A percentile compares a stretch with the other conserved stretches of the same genome.
Conservation (phyloP, 2,329 filamentous ascomycete species). For the Elsinoe perseae region DNA sequence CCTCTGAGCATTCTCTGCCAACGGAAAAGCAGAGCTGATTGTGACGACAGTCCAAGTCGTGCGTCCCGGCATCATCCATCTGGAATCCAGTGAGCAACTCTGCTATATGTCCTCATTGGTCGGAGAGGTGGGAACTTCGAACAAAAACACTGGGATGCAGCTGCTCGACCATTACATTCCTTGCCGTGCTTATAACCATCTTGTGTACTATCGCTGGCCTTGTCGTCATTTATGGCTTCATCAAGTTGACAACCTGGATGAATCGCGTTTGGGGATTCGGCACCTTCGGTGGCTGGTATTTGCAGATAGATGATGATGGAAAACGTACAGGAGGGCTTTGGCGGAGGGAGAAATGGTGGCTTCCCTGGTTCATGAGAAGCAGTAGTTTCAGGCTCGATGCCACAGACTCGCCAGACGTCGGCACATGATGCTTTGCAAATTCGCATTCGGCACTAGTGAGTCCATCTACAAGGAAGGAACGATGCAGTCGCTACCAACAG, state of each 20-base stretch:
- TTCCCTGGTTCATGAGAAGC: background rate
- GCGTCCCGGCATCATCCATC: slow-evolving; percentile 36
- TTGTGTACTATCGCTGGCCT: slow-evolving; percentile 36
- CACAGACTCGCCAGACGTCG: background rate
- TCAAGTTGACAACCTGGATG: slow-evolving; percentile 18
- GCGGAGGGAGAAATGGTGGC: slow-evolving; percentile 7
- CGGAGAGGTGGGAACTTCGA: slow-evolving; percentile 41
- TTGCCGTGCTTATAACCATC: slow-evolving; percentile 38
- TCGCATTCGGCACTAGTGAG: background rate
- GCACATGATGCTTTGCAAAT: background rate
- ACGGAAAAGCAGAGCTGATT: background rate
- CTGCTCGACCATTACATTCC: slow-evolving; percentile 40
- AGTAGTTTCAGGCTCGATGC: background rate
- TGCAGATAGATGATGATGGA: slow-evolving; percentile 27
- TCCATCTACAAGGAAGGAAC: background rate
- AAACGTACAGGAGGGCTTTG: slow-evolving; percentile 11
- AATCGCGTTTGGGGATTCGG: slow-evolving; percentile 25
- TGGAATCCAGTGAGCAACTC: slow-evolving; percentile 34
- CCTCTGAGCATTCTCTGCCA: too few species aligned
- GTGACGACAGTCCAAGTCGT: slow-evolving; percentile 32
- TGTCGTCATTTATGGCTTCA: slow-evolving; percentile 29
- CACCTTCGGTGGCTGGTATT: slow-evolving; percentile 23
- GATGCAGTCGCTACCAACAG: too few species aligned
- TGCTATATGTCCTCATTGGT: slow-evolving; percentile 29
- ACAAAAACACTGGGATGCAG: slow-evolving; percentile 39